Conservation (phyloP, 1,284 basidiomycete species). For the Cutaneotrichosporon dermatis region DNA sequence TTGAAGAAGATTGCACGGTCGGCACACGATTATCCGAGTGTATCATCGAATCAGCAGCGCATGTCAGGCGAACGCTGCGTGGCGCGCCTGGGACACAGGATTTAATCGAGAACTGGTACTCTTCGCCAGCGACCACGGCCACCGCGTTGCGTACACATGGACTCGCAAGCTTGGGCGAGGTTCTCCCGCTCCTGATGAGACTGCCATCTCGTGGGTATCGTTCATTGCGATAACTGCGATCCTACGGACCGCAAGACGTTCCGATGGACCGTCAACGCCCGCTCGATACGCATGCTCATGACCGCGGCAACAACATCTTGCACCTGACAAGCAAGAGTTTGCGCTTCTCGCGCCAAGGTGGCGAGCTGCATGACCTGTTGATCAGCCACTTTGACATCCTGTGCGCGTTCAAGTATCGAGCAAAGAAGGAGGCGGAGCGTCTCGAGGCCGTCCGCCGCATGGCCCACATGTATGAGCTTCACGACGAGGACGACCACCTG, state of each 20-base stretch:
- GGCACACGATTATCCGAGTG: conserved; percentile 85
- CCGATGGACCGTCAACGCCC: conserved; percentile 95
- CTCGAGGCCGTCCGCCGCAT: conserved; percentile 67
- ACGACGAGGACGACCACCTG: conserved; percentile 52
- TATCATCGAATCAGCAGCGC: conserved; percentile 83
- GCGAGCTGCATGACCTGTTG: conserved; percentile 94
- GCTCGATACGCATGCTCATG: conserved; percentile 87
- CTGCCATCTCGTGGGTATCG: conserved; percentile 91
- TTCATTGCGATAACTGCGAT: conserved; percentile 99
- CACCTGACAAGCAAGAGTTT: conserved; percentile 86
- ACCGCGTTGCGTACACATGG: conserved; percentile 85
- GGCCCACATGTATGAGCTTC: conserved; percentile 55
- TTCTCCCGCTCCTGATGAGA: conserved; percentile 79
- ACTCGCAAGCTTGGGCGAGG: conserved; percentile 62
- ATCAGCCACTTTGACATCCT: conserved; percentile 98
- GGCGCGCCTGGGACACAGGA: conserved; percentile 70
- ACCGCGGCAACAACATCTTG: conserved; percentile 88
- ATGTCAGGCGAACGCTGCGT: conserved; percentile 65
- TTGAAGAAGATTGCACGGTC: conserved; percentile 84
- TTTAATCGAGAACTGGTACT: conserved; percentile 90
- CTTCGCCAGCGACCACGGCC: conserved; percentile 88
- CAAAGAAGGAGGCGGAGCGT: conserved; percentile 79
- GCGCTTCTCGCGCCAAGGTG: conserved; percentile 85
- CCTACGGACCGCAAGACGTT: conserved; percentile 95
- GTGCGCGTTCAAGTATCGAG: conserved; percentile 84